phyloP scores from a whole-genome alignment of 2,329 filamentous ascomycete genomes.

The Eutypella sp. region DNA sequence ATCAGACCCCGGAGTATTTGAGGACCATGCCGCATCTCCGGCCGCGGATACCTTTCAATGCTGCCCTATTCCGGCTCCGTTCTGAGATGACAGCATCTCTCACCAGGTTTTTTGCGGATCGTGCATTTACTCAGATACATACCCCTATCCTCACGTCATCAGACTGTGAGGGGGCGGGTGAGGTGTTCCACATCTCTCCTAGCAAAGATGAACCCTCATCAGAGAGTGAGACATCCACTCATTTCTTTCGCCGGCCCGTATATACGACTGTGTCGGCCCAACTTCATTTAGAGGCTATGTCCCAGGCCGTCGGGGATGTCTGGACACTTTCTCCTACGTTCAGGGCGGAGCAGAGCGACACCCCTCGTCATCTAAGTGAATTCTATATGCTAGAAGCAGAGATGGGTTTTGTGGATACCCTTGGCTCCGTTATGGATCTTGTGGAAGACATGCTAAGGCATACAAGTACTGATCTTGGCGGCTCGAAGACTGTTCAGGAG shows the following conservation, averaged over 20 bases:
- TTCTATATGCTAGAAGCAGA: constrained; percentile 99
- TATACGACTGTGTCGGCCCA: constrained; percentile 95
- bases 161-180: constrained; percentile 93
- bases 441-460: constrained; percentile 71
- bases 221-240: constrained; percentile 34
- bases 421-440: constrained; percentile 70
- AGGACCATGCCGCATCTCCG: constrained; percentile 85
- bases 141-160: constrained; percentile 94
- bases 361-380: constrained; percentile 87
- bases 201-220: constrained; percentile 23
- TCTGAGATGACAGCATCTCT: constrained; percentile 73
- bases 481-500: constrained; percentile 40
- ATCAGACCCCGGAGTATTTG: constrained; percentile 83
- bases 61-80: constrained; percentile 73
- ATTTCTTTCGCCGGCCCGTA: constrained; percentile 83
- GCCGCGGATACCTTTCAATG: constrained; percentile 73
- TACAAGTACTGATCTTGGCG: constrained; percentile 35
- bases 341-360: constrained; percentile 88
- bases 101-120: constrained; percentile 67
- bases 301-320: constrained; percentile 82
- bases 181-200: constrained; percentile 73
- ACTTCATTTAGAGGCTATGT: constrained; percentile 86
- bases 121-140: constrained; percentile 76
- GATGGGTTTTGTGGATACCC: constrained; percentile 67
- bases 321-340: constrained; percentile 95